phyloP scores from a whole-genome alignment of 2,329 filamentous ascomycete genomes.

The Beauveria varroae region DNA sequence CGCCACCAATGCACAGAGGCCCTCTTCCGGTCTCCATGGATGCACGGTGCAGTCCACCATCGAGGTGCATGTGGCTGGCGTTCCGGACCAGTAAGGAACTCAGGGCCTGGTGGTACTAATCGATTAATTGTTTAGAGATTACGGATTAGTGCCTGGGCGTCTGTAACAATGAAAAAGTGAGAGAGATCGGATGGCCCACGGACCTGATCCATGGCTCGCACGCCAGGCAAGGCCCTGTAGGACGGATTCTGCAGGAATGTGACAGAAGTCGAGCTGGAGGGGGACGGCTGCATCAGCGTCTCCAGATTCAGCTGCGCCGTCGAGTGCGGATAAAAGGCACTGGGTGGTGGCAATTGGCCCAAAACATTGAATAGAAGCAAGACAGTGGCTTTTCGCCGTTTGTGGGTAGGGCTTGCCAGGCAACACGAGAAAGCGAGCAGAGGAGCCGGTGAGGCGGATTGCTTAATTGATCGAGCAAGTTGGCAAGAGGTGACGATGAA shows the following conservation, averaged over 20 bases:
- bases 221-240: background rate
- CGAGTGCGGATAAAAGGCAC: background rate
- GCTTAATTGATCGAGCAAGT: background rate
- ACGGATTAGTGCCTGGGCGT: background rate
- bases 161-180: background rate
- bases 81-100: background rate
- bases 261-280: background rate
- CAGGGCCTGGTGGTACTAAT: background rate
- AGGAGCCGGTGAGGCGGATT: background rate
- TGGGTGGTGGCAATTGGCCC: background rate
- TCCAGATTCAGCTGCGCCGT: background rate
- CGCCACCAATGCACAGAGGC: background rate
- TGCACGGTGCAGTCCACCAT: background rate
- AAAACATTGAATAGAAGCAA: background rate
- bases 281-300: constrained; percentile 1
- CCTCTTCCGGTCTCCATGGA: background rate
- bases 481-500: background rate
- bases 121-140: background rate
- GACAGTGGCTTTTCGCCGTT: background rate
- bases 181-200: constrained; percentile 3
- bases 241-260: background rate
- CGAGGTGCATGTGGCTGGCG: background rate
- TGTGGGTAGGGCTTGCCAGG: background rate
- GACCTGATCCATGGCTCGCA: constrained; percentile 9
- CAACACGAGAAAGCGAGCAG: background rate